Base-by-base conservation (phyloP, 257 asterid genomes). In the Ehretia macrophylla region DNA sequence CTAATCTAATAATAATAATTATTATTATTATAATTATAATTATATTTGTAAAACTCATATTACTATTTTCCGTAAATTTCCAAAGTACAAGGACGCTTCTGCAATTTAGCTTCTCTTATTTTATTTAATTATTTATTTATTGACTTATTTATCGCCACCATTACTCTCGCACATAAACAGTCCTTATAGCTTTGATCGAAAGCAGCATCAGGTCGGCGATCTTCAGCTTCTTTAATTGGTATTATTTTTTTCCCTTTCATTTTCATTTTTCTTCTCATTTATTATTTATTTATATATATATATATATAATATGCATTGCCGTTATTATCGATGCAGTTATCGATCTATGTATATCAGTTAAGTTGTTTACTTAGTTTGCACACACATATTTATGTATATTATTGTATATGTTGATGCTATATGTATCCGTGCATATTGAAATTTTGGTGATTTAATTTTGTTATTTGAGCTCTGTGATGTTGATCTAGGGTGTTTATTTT, bases 21-120 rank as follows among this genome's bases (percentile, higher is more conserved):
- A n/a, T n/a, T n/a, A n/a, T n/a, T n/a, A n/a, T n/a, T n/a, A n/a
- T n/a, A n/a, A n/a, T n/a, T n/a, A n/a, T n/a, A n/a, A n/a, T n/a
- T n/a, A n/a, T n/a, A n/a, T n/a, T n/a, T n/a, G n/a, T n/a, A n/a
- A n/a, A n/a, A n/a, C n/a, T n/a, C n/a, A n/a, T n/a, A n/a, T n/a
- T n/a, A 27, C 35, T 6, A 63, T 80, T 83, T 60, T 83, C n/a
- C 79, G 66, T 83, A 66, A 45, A 64, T 68, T 12, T 39, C 8
- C 14, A 11, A 20, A 20, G 11, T 22, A 18, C 16, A 11, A 19
- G 35, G 35, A 52, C 57, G 57, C 10, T 5, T 19, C 37, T 19
- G 57, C 18, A 52, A 52, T 14, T 32, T 19, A 21, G n/a, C 3
- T 52, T 22, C 16, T 52, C 55, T n/a, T 44, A 8, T 59, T 46